phyloP scores from a whole-genome alignment of 2,329 filamentous ascomycete genomes.

The Ceratocystis albifundus region DNA sequence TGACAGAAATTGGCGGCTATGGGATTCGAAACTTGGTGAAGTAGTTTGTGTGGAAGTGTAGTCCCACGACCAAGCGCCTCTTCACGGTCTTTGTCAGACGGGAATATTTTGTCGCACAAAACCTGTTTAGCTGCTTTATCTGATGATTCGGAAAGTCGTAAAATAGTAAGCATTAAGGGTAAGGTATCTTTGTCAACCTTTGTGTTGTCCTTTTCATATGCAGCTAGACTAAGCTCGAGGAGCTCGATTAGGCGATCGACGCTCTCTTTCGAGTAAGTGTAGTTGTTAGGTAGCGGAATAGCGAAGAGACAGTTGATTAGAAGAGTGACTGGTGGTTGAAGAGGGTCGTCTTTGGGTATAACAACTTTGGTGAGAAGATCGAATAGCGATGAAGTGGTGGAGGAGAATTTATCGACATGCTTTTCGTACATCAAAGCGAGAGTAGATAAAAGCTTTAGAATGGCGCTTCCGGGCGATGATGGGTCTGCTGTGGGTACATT shows the following conservation, averaged over 20 bases:
- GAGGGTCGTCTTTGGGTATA: constrained; percentile 23
- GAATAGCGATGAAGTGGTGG: constrained; percentile 23
- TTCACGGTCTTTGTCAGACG: constrained; percentile 62
- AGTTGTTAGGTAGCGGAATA: constrained; percentile 24
- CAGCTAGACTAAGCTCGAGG: constrained; percentile 13
- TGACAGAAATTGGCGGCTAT: constrained; percentile 60
- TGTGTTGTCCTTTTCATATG: constrained; percentile 19
- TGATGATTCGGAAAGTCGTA: constrained; percentile 22
- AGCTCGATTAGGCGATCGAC: constrained; percentile 14
- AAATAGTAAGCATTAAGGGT: constrained; percentile 22
- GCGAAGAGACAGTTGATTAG: constrained; percentile 25
- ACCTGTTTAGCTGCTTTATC: constrained; percentile 35
- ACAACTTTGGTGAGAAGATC: constrained; percentile 24
- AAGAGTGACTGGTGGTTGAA: constrained; percentile 25
- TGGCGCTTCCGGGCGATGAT: constrained; percentile 24
- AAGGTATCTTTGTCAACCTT: constrained; percentile 20
- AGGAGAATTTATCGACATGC: constrained; percentile 24
- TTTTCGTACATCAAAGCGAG: constrained; percentile 25
- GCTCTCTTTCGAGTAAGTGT: constrained; percentile 22
- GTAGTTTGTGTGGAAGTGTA: constrained; percentile 61
- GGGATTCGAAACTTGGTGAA: constrained; percentile 66
- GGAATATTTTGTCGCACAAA: constrained; percentile 60
- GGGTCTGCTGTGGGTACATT: constrained; percentile 24
- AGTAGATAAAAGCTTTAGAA: constrained; percentile 25
- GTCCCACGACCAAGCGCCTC: constrained; percentile 64